Base-by-base conservation (phyloP, 352 stramenopile species). In the Phytophthora sansomeana region DNA sequence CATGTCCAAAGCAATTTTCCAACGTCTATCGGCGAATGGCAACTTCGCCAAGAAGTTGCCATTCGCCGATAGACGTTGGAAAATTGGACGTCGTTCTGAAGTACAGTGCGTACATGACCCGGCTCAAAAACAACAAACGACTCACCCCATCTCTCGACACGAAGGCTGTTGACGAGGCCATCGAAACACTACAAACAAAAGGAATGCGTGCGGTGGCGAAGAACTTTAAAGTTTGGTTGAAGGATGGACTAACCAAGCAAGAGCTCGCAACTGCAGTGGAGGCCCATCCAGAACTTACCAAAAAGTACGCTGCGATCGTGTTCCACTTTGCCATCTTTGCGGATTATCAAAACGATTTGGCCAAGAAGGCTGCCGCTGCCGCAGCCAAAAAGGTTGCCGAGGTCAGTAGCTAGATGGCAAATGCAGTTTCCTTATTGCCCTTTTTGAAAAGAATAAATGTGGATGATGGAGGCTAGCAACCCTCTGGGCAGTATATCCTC, bases 401-500 rank as follows among this genome's bases (percentile, higher is more conserved):
- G 16, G 13, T 16, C n/a, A n/a, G n/a, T n/a, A n/a, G n/a, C n/a
- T n/a, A n/a, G n/a, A n/a, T n/a, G n/a, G n/a, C n/a, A n/a, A n/a
- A n/a, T n/a, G n/a, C n/a, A n/a, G n/a, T n/a, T n/a, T n/a, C n/a
- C n/a, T n/a, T n/a, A 13, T 38, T 1, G 5, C 9, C 35, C n/a
- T 9, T 41, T 41, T 41, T 17, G 14, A 43, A 43, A 43, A 43
- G 9, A 0, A 43, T 13, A 67, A 62, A 49, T 26, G 17, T 43
- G 21, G 16, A 50, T 9, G 7, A 74, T 75, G 67, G 67, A 75
- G 38, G 13, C 39, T 6, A 67, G 32, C 48, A 58, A 62, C 39
- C 65, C 71, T 24, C 47, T 82, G 11, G 68, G 64, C 61, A 64
- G 61, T 28, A 71, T 91, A 44, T 88, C 78, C 76, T 72, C 4